These are phyloP conservation scores for Cystoisospora suis DNA, from an alignment of 169 alveolate species.

Conservation along the genomic window DNA sequence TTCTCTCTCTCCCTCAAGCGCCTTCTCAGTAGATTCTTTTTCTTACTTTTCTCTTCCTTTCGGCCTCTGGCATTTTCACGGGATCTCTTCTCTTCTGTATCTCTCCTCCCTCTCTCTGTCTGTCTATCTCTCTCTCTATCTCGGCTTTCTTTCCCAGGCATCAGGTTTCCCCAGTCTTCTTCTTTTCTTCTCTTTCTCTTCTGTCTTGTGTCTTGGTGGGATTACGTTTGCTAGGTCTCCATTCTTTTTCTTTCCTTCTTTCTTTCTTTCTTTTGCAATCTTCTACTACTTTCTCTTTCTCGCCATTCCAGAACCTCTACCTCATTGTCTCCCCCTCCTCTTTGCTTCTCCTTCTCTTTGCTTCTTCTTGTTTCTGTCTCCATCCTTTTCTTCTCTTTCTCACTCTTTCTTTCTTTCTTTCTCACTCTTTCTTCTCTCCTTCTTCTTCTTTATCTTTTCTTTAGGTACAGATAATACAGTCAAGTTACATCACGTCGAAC, in stretches of 20 bases:
- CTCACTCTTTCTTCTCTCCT: background rate
- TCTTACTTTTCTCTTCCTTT: too few species aligned
- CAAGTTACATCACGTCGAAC: conserved; percentile 11
- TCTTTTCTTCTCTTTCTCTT: background rate
- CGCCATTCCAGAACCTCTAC: background rate
- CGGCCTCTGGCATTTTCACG: too few species aligned
- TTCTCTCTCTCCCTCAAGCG: background rate
- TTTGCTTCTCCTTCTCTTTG: background rate
- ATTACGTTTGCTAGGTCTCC: background rate
- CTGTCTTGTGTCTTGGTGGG: background rate
- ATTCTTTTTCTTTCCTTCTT: background rate
- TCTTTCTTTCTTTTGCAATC: background rate
- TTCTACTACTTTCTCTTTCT: background rate
- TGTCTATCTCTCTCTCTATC: background rate
- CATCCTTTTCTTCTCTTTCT: background rate
- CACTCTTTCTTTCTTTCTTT: background rate
- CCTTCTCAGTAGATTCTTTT: too few species aligned
- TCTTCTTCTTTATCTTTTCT: background rate
- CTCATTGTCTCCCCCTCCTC: background rate
- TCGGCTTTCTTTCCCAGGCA: background rate
- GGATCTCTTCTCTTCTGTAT: background rate
- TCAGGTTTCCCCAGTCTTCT: background rate
- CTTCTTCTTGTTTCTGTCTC: background rate
- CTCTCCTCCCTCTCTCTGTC: background rate
- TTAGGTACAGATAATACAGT: conserved; percentile 18